Percentiles rank a stretch among this genome's conserved stretches.
These are phyloP conservation scores for Phaffia rhodozyma DNA, from an alignment of 1,284 basidiomycete species.

Conservation along the genomic window DNA sequence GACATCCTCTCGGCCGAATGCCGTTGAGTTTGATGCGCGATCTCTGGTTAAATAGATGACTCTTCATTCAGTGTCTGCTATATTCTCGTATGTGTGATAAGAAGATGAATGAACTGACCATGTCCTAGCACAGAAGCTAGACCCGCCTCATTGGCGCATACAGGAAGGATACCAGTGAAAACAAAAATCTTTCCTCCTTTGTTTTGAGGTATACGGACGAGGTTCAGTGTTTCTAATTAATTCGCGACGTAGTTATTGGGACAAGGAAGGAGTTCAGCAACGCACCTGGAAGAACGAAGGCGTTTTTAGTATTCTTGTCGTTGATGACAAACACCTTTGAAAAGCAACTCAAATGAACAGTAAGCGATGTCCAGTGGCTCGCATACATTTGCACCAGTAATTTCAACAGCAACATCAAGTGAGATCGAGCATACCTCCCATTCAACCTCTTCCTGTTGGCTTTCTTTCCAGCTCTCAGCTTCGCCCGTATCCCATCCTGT, in stretches of 20 bases:
- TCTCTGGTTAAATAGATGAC: slow-evolving; percentile 44
- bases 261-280: background rate
- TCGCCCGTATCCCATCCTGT: slow-evolving; percentile 26
- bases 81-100: background rate
- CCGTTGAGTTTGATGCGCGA: slow-evolving; percentile 71
- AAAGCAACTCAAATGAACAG: background rate
- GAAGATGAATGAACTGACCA: slow-evolving; percentile 40
- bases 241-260: background rate
- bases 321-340: slow-evolving; percentile 75
- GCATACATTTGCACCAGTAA: background rate
- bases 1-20: slow-evolving; percentile 61
- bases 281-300: slow-evolving; percentile 61
- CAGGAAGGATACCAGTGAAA: slow-evolving; percentile 76
- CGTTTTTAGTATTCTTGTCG: slow-evolving; percentile 61
- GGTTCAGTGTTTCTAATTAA: background rate
- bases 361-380: no score
- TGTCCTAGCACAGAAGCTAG: slow-evolving; percentile 79
- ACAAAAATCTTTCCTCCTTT: slow-evolving; percentile 64
- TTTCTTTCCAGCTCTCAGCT: slow-evolving; percentile 20
- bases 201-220: slow-evolving; percentile 15
- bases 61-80: background rate
- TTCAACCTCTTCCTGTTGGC: slow-evolving; percentile 21
- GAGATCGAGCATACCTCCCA: background rate
- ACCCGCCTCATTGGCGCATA: slow-evolving; percentile 66
- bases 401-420: background rate